Percentiles rank a stretch among this genome's conserved stretches.
Evolutionary conservation across 2,329 filamentous ascomycete genomes (phyloP).

Genomic region (Podosphaera leucotricha): DNA sequence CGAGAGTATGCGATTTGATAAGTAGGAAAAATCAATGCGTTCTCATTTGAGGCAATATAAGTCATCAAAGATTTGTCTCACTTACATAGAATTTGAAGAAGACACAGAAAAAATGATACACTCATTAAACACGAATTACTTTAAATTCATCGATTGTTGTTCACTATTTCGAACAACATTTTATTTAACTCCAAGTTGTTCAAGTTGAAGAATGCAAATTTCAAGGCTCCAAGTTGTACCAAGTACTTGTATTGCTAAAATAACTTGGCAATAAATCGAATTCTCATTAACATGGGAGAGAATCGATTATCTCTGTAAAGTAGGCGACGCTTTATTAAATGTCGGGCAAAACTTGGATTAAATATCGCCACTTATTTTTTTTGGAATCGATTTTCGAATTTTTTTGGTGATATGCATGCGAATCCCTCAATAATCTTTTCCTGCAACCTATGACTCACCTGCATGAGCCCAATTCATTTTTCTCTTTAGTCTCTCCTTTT

Average conservation of each 20-base stretch:
- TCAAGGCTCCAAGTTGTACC: neutral
- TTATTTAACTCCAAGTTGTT: neutral
- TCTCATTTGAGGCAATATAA: neutral
- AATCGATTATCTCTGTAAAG: neutral
- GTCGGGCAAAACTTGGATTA: neutral
- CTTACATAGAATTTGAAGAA: neutral
- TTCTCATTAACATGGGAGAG: neutral
- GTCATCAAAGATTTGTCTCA: neutral
- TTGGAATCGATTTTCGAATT: neutral
- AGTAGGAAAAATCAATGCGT: neutral
- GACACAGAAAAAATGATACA: neutral
- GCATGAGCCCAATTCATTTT: conserved; percentile 11
- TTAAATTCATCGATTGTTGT: neutral
- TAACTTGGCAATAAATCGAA: neutral
- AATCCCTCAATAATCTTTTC: neutral
- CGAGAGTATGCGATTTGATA: neutral
- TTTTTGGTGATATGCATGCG: neutral
- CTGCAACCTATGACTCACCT: conserved; percentile 1
- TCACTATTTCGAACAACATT: neutral
- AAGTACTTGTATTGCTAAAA: neutral
- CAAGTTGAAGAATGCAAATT: neutral
- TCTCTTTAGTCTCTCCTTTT: conserved; percentile 11
- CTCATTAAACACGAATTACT: too few species aligned
- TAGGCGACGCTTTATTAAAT: neutral
- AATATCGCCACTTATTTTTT: neutral